phyloP scores from a whole-genome alignment of 768 basidiomycete genomes.

The Dacryopinax spathularia region DNA sequence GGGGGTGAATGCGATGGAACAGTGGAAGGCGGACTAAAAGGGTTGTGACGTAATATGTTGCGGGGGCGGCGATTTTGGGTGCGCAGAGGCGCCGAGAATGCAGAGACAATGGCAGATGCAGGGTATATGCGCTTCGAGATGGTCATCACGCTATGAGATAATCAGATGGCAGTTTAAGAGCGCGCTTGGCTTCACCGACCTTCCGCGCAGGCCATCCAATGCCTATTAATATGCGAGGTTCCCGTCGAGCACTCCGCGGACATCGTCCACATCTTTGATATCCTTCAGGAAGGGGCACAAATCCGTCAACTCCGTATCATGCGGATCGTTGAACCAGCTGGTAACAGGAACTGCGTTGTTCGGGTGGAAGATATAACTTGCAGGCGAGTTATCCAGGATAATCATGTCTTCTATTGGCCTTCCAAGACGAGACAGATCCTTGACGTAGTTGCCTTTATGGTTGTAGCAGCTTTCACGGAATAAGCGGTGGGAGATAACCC shows the following conservation, averaged over 20 bases:
- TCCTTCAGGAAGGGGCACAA: conserved; percentile 89
- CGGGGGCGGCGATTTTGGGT: not conserved
- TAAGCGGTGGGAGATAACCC: conserved; percentile 81
- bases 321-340: conserved; percentile 98
- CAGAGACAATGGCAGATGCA: not conserved
- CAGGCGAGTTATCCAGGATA: conserved; percentile 97
- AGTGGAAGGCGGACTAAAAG: conserved; percentile 1
- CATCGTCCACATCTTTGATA: conserved; percentile 69
- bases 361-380: conserved; percentile 97
- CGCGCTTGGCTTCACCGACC: not conserved
- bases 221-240: conserved; percentile 37
- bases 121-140: conserved; percentile 2
- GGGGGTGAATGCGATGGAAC: not conserved
- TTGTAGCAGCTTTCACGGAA: conserved; percentile 99
- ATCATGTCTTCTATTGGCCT: conserved; percentile 87
- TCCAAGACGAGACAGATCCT: conserved; percentile 95
- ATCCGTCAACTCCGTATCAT: conserved; percentile 94
- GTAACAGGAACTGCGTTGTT: conserved; percentile 99
- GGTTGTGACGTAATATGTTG: not conserved
- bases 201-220: not conserved
- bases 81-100: not conserved
- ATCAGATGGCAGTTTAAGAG: not conserved
- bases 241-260: conserved; percentile 81
- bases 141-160: not conserved
- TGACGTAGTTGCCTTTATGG: conserved; percentile 98